Conservation (phyloP, 2,329 filamentous ascomycete genomes). For the Sporothrix phasma region DNA sequence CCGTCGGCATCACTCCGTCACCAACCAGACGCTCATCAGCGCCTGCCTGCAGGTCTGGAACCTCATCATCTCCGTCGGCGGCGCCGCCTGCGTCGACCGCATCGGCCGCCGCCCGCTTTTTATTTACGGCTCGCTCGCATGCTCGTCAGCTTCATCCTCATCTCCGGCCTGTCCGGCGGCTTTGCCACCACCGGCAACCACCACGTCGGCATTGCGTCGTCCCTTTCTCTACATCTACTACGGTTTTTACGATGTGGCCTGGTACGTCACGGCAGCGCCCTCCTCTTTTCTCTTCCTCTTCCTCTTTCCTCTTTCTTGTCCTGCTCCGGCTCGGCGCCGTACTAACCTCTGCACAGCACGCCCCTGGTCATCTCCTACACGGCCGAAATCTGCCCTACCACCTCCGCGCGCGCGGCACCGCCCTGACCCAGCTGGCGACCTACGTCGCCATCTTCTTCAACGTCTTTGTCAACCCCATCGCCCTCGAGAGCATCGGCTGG, state of each 20-base stretch:
- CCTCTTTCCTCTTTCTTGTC: too few species aligned
- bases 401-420: not conserved
- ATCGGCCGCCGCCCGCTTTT: not conserved
- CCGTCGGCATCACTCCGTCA: not conserved
- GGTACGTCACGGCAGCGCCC: too few species aligned
- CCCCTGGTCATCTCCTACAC: not conserved
- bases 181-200: not conserved
- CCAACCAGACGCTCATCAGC: not conserved
- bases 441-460: not conserved
- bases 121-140: not conserved
- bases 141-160: not conserved
- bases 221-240: too few species aligned
- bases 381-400: not conserved
- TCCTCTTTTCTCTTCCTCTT: too few species aligned
- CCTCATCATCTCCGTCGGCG: not conserved
- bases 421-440: not conserved
- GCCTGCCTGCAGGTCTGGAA: not conserved
- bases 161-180: not conserved
- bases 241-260: too few species aligned
- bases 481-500: slow-evolving; percentile 1
- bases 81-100: not conserved
- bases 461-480: not conserved
- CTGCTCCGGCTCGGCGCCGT: too few species aligned
- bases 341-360: too few species aligned
- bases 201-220: too few species aligned